A percentile compares a stretch with the other conserved stretches of the same genome.
phyloP scores from a whole-genome alignment of 2,329 filamentous ascomycete genomes.

The Colletotrichum sp. region DNA sequence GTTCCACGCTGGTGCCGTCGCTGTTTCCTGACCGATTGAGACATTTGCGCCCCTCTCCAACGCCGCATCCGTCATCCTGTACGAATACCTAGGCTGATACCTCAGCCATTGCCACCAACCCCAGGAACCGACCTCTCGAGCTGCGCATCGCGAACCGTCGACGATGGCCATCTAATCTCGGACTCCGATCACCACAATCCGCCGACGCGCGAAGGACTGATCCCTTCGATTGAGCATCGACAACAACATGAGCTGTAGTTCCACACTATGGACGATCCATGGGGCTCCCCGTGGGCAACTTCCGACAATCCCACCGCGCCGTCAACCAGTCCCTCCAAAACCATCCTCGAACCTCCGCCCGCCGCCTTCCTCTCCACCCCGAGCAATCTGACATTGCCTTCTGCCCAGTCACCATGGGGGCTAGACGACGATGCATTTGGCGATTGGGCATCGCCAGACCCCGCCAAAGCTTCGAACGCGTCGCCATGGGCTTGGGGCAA shows the following conservation, averaged over 20 bases:
- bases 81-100: not conserved
- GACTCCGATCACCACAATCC: not conserved
- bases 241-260: slow-evolving; percentile 17
- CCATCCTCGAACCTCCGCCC: slow-evolving; percentile 45
- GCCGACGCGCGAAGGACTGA: not conserved
- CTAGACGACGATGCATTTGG: slow-evolving; percentile 41
- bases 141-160: not conserved
- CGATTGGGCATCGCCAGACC: slow-evolving; percentile 40
- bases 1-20: not conserved
- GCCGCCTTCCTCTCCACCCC: slow-evolving; percentile 44
- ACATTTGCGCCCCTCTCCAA: not conserved
- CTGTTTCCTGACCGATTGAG: not conserved
- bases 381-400: slow-evolving; percentile 25
- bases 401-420: slow-evolving; percentile 44
- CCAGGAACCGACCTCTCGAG: not conserved
- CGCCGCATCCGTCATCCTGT: not conserved
- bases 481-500: slow-evolving; percentile 14
- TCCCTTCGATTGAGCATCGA: not conserved
- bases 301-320: slow-evolving; percentile 34
- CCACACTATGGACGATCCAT: slow-evolving; percentile 64
- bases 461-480: slow-evolving; percentile 23
- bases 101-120: not conserved
- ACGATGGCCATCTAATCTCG: not conserved
- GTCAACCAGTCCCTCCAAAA: slow-evolving; percentile 33
- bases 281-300: slow-evolving; percentile 65